Conservation (phyloP, 257 asterid species). For the Solanum tarapatanum region DNA sequence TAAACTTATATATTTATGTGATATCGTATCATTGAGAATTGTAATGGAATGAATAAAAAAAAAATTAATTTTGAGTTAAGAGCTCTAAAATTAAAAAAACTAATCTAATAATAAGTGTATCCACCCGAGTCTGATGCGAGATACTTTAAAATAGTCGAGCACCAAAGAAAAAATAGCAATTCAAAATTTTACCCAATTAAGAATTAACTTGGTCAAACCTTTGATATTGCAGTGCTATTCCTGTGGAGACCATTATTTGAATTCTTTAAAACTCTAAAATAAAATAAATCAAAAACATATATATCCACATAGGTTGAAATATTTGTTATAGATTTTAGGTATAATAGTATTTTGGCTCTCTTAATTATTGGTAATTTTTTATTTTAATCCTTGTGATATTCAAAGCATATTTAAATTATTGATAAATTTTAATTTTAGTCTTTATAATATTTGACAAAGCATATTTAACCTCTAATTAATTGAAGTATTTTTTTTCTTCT, state of each 20-base stretch:
- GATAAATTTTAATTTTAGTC: not conserved
- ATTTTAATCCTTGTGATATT: not conserved
- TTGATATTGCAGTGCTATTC: not conserved
- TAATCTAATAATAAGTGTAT: too few relatives aligned
- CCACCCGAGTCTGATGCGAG: rapidly evolving
- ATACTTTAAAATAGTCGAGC: not conserved
- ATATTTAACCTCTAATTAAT: not conserved
- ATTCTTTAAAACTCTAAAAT: not conserved
- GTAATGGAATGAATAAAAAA: not conserved
- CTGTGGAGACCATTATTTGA: not conserved
- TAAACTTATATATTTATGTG: too few relatives aligned
- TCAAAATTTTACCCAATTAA: not conserved
- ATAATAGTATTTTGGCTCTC: not conserved
- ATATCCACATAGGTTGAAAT: not conserved
- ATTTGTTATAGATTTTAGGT: not conserved
- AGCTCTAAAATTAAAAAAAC: not conserved
- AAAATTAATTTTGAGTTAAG: too few relatives aligned
- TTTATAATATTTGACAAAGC: not conserved
- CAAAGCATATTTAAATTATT: not conserved
- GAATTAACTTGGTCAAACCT: not conserved
- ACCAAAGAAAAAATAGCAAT: not conserved
- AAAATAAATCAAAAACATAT: not conserved
- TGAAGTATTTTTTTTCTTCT: not conserved
- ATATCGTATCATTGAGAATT: not conserved
- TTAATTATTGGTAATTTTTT: not conserved